Percentiles rank a stretch among this genome's conserved stretches.
phyloP scores from a whole-genome alignment of 257 asterid genomes.

The Phtheirospermum japonicum region DNA sequence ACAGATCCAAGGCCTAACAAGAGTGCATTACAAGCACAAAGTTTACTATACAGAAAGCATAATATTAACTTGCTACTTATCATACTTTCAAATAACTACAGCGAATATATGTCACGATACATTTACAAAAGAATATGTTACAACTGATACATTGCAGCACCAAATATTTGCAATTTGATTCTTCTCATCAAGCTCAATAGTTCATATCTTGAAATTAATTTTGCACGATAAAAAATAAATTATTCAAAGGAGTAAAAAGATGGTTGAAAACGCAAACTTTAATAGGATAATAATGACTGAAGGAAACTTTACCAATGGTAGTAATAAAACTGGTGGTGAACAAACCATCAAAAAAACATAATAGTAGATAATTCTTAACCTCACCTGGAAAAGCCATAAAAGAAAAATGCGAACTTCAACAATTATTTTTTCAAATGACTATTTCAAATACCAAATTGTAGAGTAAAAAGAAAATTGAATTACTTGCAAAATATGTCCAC shows the following conservation, averaged over 20 bases:
- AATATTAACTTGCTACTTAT: slow-evolving; percentile 13
- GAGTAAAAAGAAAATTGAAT: background rate
- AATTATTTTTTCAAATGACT: slow-evolving; percentile 2
- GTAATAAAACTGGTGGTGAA: slow-evolving; percentile 73
- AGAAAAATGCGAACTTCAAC: slow-evolving; percentile 30
- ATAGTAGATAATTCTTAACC: slow-evolving; percentile 96
- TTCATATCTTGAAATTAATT: slow-evolving; percentile 77
- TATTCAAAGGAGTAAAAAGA: slow-evolving; percentile 6
- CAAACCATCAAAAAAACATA: slow-evolving; percentile 84
- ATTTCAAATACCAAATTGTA: background rate
- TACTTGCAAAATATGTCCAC: background rate
- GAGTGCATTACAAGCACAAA: too few relatives aligned
- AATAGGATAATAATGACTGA: slow-evolving; percentile 14
- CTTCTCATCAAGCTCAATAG: slow-evolving; percentile 66
- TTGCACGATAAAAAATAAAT: slow-evolving; percentile 33
- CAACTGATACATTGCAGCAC: slow-evolving; percentile 44
- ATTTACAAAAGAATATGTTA: background rate
- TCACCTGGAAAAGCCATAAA: slow-evolving; percentile 52
- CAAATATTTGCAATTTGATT: slow-evolving; percentile 73
- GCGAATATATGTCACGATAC: background rate
- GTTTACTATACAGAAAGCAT: too few relatives aligned
- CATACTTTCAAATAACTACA: background rate
- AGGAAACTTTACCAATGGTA: slow-evolving; percentile 64
- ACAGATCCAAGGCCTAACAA: too few relatives aligned
- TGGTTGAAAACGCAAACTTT: background rate